Conservation (phyloP, 305 asterid species). For the Fraxinus nigra region DNA sequence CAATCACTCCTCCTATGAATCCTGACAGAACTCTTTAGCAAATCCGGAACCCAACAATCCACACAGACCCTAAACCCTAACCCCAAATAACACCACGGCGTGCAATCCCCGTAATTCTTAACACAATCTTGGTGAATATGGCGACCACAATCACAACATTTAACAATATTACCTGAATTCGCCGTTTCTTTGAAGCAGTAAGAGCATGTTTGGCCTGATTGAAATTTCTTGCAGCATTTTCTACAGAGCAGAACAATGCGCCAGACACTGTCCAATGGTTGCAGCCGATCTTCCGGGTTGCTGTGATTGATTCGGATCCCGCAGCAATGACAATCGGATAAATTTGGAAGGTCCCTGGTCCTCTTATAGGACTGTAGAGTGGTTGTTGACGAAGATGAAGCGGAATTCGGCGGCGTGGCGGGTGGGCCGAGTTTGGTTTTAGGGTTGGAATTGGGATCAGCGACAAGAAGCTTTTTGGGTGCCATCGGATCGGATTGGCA, state of each 20-base stretch:
- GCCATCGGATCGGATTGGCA: slow-evolving; percentile 27
- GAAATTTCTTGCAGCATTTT: slow-evolving; percentile 47
- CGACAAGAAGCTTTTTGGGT: slow-evolving; percentile 30
- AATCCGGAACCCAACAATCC: slow-evolving; percentile 94
- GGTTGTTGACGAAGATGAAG: slow-evolving; percentile 42
- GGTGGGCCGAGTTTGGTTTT: slow-evolving; percentile 11
- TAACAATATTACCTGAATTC: slow-evolving; percentile 37
- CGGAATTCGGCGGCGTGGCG: slow-evolving; percentile 20
- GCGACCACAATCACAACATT: slow-evolving; percentile 57
- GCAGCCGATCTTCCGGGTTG: slow-evolving; percentile 75
- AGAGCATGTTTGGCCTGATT: slow-evolving; percentile 53
- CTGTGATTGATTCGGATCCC: slow-evolving; percentile 48
- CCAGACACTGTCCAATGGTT: slow-evolving; percentile 74
- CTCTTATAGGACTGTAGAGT: slow-evolving; percentile 38
- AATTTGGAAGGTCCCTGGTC: slow-evolving; percentile 74
- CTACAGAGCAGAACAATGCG: slow-evolving; percentile 78
- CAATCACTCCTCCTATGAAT: slow-evolving; percentile 32
- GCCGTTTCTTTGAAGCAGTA: slow-evolving; percentile 59
- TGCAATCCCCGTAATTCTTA: slow-evolving; percentile 39
- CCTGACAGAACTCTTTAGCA: slow-evolving; percentile 50
- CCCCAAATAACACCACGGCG: slow-evolving; percentile 67
- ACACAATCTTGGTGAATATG: slow-evolving; percentile 60
- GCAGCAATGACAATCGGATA: slow-evolving; percentile 84
- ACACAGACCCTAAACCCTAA: slow-evolving; percentile 55
- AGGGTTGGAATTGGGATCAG: slow-evolving; percentile 24